Evolutionary conservation across 192 early-diverging fungal species (phyloP), one percentile per base, ranked within the genome.

Genomic region (Entomortierella beljakovae): DNA sequence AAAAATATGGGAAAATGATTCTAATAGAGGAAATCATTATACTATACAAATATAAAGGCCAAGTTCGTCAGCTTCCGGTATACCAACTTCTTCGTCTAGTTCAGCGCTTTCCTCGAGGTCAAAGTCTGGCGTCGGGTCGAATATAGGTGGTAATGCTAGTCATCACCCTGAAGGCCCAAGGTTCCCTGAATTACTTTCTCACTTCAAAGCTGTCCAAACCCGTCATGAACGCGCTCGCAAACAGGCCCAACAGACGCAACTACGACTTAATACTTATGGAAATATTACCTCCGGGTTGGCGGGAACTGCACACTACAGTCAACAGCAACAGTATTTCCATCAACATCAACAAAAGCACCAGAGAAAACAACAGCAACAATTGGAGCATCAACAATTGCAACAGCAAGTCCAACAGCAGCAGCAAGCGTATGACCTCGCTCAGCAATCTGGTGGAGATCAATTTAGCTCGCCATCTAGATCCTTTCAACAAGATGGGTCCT

Each of bases 221-320:
- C 84, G 89, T 22, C 94, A 96, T 81, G 94, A 96, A 61, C 85
- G 89, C 29, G 81, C 73, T n/a, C 83, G 92, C 9, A 85, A 86
- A 40, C 79, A 86, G 53, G 82, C 86, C 66, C 64, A 64, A 2
- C 64, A 71, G 33, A 58, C 69, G 1, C 51, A 71, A n/a, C 31
- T 69, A n/a, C 35, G 68, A 10, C 23, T 57, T 6, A 75, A 70
- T 34, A 82, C 73, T 0, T 71, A 72, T 49, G 68, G 81, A 7
- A 66, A 48, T 40, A 52, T 35, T 43, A 52, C 35, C 31, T 61
- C 69, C 15, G 70, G 70, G 0, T 33, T 62, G 0, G 49, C 51
- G 22, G 65, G 61, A 11, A 58, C 64, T 8, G 65, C 71, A 26
- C 60, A 70, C 43, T 73, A 66, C n/a, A 80, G 46, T 46, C 82